Base-by-base conservation (phyloP, 2,329 filamentous ascomycete genomes). In the Annulohypoxylon truncatum region DNA sequence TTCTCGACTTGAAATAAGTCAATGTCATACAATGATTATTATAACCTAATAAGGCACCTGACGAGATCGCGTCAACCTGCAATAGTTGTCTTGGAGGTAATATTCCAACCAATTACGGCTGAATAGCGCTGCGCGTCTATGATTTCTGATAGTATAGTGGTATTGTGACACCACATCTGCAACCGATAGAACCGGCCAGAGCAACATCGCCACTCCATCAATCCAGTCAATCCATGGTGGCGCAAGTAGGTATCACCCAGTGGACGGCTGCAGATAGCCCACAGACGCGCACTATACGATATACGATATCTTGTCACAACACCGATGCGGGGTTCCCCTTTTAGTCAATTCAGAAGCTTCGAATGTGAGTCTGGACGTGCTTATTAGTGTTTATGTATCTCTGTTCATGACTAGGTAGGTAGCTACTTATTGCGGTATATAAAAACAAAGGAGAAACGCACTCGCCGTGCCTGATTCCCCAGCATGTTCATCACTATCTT, bases 1-100 rank as follows among this genome's bases (percentile, higher is more conserved):
- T 80, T 5, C 54, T 81, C 55, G 71, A 75, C 22, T 35, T 73
- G 18, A 44, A 63, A 7, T 61, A 59, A 31, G 24, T 3, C 1
- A 46, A 38, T 5, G 26, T 55, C 35, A 15, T 55, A 33, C 26
- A 22, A 18, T 15, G 13, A 55, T 46, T 13, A 31, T 15, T 8
- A 42, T 33, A 55, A 46, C 42, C 26, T 44, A 38, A 38, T 38
- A n/a, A 38, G n/a, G 18, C 8, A 20, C 13, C 15, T 44, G 31
- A 33, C 33, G 18, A 24, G 26, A 26, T 46, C 38, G 26, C 42
- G 12, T 44, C 15, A 4, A 31, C 4, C 15, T 29, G 26, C 20
- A 10, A 3, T 13, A 8, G 10, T 31, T 44, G 7, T 20, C 12
- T 20, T 20, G 15, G 15, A 6, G 3, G 2, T 3, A 18, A 10